These are phyloP conservation scores for Chrysoporthe deuterocubensis DNA, from an alignment of 2,329 filamentous ascomycete species.

Conservation along the genomic window DNA sequence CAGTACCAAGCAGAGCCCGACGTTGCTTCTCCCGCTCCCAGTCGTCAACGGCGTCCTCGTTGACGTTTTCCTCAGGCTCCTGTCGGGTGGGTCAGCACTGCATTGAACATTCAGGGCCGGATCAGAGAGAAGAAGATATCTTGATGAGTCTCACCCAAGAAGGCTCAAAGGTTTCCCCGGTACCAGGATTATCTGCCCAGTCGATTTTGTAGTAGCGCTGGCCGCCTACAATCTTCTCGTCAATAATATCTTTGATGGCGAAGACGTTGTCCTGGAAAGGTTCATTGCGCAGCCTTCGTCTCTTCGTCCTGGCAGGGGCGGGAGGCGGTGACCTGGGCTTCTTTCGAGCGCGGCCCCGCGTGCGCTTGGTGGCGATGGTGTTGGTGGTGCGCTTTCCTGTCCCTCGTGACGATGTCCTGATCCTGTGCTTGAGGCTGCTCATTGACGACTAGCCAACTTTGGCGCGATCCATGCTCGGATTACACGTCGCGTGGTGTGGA, in stretches of 20 bases:
- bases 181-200: conserved; percentile 58
- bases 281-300: conserved; percentile 17
- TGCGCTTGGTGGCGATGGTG: conserved; percentile 1
- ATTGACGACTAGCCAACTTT: conserved; percentile 27
- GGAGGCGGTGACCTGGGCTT: conserved; percentile 6
- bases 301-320: conserved; percentile 3
- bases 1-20: conserved; percentile 15
- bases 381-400: background rate
- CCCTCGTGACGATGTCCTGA: background rate
- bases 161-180: conserved; percentile 51
- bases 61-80: conserved; percentile 38
- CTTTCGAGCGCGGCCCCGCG: conserved; percentile 6
- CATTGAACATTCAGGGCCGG: background rate
- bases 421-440: conserved; percentile 18
- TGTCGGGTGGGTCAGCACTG: conserved; percentile 22
- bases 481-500: conserved; percentile 9
- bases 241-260: conserved; percentile 43
- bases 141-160: conserved; percentile 51
- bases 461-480: conserved; percentile 15
- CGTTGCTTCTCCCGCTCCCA: conserved; percentile 36
- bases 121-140: background rate
- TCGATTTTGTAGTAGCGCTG: conserved; percentile 55
- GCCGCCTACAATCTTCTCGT: conserved; percentile 39
- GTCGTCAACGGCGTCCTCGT: conserved; percentile 33
- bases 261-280: conserved; percentile 19